These are phyloP conservation scores for Moricandia moricandioides DNA, from an alignment of 345 rosid species.

Conservation along the genomic window DNA sequence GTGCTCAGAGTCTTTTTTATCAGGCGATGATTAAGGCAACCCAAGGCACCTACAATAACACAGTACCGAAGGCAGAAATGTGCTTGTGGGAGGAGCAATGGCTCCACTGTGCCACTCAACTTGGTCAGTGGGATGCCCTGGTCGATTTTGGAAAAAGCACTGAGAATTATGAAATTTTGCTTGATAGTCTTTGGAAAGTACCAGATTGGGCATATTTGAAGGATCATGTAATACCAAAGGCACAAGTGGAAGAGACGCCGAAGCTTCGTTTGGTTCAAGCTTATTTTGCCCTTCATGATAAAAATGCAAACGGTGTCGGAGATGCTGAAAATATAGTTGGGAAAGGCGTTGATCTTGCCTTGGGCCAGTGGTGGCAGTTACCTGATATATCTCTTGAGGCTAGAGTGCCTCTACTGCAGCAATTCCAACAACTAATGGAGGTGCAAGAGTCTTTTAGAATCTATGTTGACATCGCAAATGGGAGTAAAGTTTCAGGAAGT, in stretches of 20 bases:
- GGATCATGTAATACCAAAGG: conserved; percentile 92
- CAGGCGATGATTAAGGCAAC: conserved; percentile 99
- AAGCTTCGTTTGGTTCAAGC: conserved; percentile 92
- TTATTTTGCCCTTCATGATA: conserved; percentile 87
- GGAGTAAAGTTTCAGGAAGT: conserved; percentile 65
- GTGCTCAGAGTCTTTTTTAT: conserved; percentile 85
- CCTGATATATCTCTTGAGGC: conserved; percentile 97
- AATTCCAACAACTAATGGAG: conserved; percentile 96
- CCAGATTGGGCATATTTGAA: conserved; percentile 95
- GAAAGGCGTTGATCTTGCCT: conserved; percentile 94
- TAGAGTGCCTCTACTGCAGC: conserved; percentile 91
- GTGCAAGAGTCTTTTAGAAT: conserved; percentile 94
- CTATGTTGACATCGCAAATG: conserved; percentile 83
- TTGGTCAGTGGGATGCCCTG: conserved; percentile 97
- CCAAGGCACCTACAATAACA: conserved; percentile 94
- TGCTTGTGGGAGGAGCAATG: conserved; percentile 99
- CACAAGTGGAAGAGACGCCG: conserved; percentile 98
- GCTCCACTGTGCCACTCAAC: conserved; percentile 90
- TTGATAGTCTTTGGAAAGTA: conserved; percentile 91
- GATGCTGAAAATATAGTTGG: conserved; percentile 90
- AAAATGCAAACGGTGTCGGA: conserved; percentile 63
- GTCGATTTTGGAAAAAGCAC: conserved; percentile 92
- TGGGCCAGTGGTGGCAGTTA: conserved; percentile 98
- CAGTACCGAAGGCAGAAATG: conserved; percentile 99
- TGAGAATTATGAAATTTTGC: conserved; percentile 92